Base-by-base conservation (phyloP, 208 protist species). In the Eutreptiella sp. region DNA sequence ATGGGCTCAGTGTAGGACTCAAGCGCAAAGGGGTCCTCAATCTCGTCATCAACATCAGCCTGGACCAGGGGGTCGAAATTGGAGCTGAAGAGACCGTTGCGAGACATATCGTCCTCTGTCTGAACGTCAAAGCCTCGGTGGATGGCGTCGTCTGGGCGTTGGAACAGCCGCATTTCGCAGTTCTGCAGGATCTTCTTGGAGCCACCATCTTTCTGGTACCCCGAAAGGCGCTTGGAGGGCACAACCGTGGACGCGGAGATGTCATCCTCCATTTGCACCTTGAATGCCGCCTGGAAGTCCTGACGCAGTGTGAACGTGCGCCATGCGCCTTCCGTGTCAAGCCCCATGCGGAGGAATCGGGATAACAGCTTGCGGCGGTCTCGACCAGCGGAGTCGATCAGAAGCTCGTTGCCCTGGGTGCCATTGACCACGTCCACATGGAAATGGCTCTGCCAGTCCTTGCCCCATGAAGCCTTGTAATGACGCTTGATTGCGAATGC, bases 261-360 rank as follows among this genome's bases (percentile, higher is more conserved):
- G 52, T 77, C 72, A 33, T 77, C 72, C 26, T 78, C 66, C 1
- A 57, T 65, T 19, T 77, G 70, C 9, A 77, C 41, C 48, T 75
- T 77, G 4, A 26, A 26, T 23, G 33, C 29, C 16, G 73, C 66
- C 34, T 41, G 63, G 50, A 76, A 79, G 43, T 79, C 73, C 19
- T 61, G 34, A 23, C 73, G 32, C 1, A 69, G 52, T 32, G 46
- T 55, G 32, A 72, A 78, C 7, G 50, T 68, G 24, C 63, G 28
- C 71, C 70, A 71, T 32, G 50, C 55, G 57, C n/a, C n/a, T n/a
- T n/a, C n/a, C n/a, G n/a, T n/a, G n/a, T n/a, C n/a, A n/a, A n/a
- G n/a, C n/a, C n/a, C n/a, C n/a, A n/a, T n/a, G n/a, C n/a, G n/a
- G n/a, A n/a, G n/a, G n/a, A n/a, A n/a, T n/a, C n/a, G n/a, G n/a